Evolutionary conservation across 2,329 filamentous ascomycete species (phyloP), one percentile per base, ranked within the genome.

Genomic region (Drechslerella coelobrocha): DNA sequence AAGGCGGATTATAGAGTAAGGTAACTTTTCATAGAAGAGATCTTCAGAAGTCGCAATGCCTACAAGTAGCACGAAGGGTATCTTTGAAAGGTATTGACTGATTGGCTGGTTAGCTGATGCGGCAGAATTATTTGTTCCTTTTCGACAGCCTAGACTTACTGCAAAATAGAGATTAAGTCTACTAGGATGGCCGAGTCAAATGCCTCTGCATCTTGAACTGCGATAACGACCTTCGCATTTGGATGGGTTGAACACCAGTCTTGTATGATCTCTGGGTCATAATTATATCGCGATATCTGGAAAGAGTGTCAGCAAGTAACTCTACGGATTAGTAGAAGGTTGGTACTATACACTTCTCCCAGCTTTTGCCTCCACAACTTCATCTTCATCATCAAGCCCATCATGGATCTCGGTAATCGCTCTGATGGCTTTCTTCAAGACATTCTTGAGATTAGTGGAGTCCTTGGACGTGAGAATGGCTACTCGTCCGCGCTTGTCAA

Each of bases 41-140:
- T 93, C 89, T 31, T 92, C 85, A 1, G 90, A 92, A 0, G 91
- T 94, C 26, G 90, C 90, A 61, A 95, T 85, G 43, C 90, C 90
- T 75, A 94, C 90, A 0, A 95, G 81, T 0, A 92, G 81, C 0
- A 89, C 85, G 73, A 94, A 92, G 0, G 88, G 88, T 50, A 94
- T 89, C 23, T 89, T 87, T 73, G 89, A 85, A 7, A 85, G 83
- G 89, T 90, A 94, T 41, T 83, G 85, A 72, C 84, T 82, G 75
- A 56, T 27, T 4, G 2, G 9, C 37, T 24, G 5, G 31, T 56
- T 52, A 57, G 59, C 27, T 53, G n/a, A 52, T 45, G 51, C 29
- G 59, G 23, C 45, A 23, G 19, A 21, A 48, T 34, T 72, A 12
- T 76, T 29, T 21, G 19, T 39, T 31, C 14, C 7, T 10, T 34